phyloP scores from a whole-genome alignment of 257 asterid genomes.

The Leptodermis oblonga region DNA sequence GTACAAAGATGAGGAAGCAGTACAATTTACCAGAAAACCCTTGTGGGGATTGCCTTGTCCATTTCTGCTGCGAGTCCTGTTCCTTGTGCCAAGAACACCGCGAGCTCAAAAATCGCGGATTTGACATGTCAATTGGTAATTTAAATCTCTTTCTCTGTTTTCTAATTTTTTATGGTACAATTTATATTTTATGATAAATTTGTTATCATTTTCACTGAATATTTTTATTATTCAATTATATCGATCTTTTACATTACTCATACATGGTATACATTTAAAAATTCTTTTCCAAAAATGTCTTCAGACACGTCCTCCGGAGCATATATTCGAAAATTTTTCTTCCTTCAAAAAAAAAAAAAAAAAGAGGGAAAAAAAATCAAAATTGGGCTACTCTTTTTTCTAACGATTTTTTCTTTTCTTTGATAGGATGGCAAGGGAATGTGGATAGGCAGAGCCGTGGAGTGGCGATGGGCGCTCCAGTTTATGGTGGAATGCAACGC shows the following conservation, averaged over 20 bases:
- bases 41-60: slow-evolving; percentile 17
- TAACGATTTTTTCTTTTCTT: background rate
- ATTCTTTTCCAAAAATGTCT: too few relatives aligned
- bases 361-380: too few relatives aligned
- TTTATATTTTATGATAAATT: background rate
- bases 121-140: slow-evolving; percentile 15
- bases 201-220: too few relatives aligned
- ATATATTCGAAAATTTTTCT: too few relatives aligned
- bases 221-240: too few relatives aligned
- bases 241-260: too few relatives aligned
- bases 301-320: too few relatives aligned
- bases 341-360: too few relatives aligned
- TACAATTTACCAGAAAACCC: slow-evolving; percentile 4
- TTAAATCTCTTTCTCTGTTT: background rate
- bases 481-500: slow-evolving; percentile 18
- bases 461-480: slow-evolving; percentile 8
- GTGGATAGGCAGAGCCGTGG: slow-evolving; percentile 15
- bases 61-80: slow-evolving; percentile 16
- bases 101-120: slow-evolving; percentile 24
- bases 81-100: too few relatives aligned
- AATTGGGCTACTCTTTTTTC: background rate
- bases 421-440: slow-evolving; percentile 26
- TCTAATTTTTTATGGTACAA: background rate
- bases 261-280: too few relatives aligned
- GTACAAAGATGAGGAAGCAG: slow-evolving; percentile 23